Evolutionary conservation across 2,329 filamentous ascomycete genomes (phyloP).

Genomic region (Verruconis gallopava): DNA sequence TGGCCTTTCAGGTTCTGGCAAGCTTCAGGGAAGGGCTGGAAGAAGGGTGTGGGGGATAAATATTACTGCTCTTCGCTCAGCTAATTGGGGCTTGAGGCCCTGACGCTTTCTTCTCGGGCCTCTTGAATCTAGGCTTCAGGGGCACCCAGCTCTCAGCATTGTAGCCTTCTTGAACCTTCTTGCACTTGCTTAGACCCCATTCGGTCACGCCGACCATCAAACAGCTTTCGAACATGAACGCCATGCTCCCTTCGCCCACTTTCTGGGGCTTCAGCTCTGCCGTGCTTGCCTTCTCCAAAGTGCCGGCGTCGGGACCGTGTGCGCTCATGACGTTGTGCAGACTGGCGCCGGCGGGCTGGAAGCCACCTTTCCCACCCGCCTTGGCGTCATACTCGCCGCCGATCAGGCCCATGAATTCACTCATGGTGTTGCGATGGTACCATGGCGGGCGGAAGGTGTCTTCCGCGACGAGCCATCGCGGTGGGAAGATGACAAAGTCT

Average conservation of each 20-base stretch:
- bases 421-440: conserved; percentile 54
- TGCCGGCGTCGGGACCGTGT: conserved; percentile 45
- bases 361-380: conserved; percentile 31
- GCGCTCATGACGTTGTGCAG: conserved; percentile 62
- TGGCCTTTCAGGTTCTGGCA: too few relatives aligned
- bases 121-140: conserved; percentile 32
- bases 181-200: conserved; percentile 57
- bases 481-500: conserved; percentile 53
- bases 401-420: conserved; percentile 54
- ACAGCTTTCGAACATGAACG: conserved; percentile 49
- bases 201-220: conserved; percentile 40
- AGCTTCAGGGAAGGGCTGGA: too few relatives aligned
- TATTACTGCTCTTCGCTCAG: too few relatives aligned
- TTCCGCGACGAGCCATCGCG: conserved; percentile 49
- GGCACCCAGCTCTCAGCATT: conserved; percentile 68
- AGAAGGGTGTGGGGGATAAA: too few relatives aligned
- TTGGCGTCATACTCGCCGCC: conserved; percentile 49
- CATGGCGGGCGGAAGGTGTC: conserved; percentile 48
- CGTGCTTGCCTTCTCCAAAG: conserved; percentile 42
- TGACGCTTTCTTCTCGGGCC: conserved; percentile 12
- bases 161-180: conserved; percentile 60
- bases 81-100: too few relatives aligned
- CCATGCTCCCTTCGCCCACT: conserved; percentile 46
- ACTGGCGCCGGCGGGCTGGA: conserved; percentile 47
- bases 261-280: conserved; percentile 42